Base-by-base conservation (phyloP, 805 yeast genomes). In the Candida koratica region DNA sequence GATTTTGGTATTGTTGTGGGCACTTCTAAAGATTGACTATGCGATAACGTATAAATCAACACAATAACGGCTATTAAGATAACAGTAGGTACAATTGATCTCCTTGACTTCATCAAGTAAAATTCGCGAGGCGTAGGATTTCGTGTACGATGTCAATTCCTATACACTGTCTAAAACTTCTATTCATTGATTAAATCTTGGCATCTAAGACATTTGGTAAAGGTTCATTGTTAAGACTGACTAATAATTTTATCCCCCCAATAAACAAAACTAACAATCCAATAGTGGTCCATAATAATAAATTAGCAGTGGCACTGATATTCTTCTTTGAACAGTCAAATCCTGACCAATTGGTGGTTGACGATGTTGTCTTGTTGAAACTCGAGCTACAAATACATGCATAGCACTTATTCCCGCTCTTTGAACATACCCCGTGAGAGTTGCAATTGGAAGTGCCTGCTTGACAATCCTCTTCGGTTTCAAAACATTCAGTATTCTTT, bases 131-230 rank as follows among this genome's bases (percentile, higher is more conserved):
- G 26, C 12, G 9, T 11, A 10, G 23, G 7, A 8, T 20, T 20
- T 8, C 23, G 23, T 20, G 23, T 20, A 10, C 23, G 23, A 7
- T 20, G 10, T 20, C 7, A 8, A 20, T 20, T 20, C 30, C 19
- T 27, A 27, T 29, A 29, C 32, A 19, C 25, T 18, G 5, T 5
- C 10, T 5, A 11, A 4, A 8, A 13, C 15, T 27, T 6, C 17
- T 17, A 13, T 17, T 13, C n/a, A 14, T 14, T 22, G 12, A 6
- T 31, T 32, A 31, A 23, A 23, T 39, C 32, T 34, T 33, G 26
- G 83, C 81, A 43, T 71, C 73, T 47, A 81, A 70, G 19, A 80
- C 78, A 16, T 86, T 85, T 12, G 88, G 87, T 43, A 81, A 67
- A 28, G 79, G 74, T 45, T 78, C 81, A 46, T 58, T 57, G 13